phyloP scores from a whole-genome alignment of 768 basidiomycete genomes.

The Stropharia rugosoannulata region DNA sequence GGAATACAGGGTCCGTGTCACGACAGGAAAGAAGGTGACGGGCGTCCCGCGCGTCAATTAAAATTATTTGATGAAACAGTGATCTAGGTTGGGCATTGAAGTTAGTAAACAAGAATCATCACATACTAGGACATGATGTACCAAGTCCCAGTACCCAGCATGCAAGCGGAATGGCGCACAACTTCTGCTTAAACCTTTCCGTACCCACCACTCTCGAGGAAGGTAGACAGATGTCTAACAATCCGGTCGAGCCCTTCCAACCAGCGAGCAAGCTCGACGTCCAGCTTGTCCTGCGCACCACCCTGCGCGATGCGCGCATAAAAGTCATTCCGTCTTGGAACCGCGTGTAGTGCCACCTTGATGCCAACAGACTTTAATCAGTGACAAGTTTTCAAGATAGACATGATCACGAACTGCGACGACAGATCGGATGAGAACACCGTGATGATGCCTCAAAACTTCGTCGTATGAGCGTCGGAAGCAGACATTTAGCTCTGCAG shows the following conservation, averaged over 20 bases:
- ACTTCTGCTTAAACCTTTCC: slow-evolving; percentile 18
- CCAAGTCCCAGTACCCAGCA: too few species aligned
- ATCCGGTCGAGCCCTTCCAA: slow-evolving; percentile 54
- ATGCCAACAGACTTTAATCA: not conserved
- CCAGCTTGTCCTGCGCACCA: slow-evolving; percentile 52
- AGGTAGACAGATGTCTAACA: slow-evolving; percentile 46
- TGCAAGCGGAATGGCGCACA: too few species aligned
- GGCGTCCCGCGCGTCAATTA: too few species aligned
- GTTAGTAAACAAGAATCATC: too few species aligned
- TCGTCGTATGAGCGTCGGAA: slow-evolving; percentile 72
- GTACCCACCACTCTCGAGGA: slow-evolving; percentile 39
- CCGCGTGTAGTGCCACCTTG: slow-evolving; percentile 59
- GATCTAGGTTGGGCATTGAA: too few species aligned
- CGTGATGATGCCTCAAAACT: slow-evolving; percentile 65
- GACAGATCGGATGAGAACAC: slow-evolving; percentile 64
- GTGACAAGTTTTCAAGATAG: not conserved
- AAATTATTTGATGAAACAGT: too few species aligned
- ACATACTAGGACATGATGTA: too few species aligned
- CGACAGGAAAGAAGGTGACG: too few species aligned
- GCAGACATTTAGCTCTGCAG: slow-evolving; percentile 59
- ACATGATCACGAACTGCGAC: slow-evolving; percentile 40
- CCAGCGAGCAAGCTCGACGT: slow-evolving; percentile 57
- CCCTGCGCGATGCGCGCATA: slow-evolving; percentile 62
- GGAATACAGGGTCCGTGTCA: too few species aligned
- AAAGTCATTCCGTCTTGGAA: slow-evolving; percentile 62